phyloP scores from a whole-genome alignment of 2,329 filamentous ascomycete genomes.

The Diaporthe australafricana region DNA sequence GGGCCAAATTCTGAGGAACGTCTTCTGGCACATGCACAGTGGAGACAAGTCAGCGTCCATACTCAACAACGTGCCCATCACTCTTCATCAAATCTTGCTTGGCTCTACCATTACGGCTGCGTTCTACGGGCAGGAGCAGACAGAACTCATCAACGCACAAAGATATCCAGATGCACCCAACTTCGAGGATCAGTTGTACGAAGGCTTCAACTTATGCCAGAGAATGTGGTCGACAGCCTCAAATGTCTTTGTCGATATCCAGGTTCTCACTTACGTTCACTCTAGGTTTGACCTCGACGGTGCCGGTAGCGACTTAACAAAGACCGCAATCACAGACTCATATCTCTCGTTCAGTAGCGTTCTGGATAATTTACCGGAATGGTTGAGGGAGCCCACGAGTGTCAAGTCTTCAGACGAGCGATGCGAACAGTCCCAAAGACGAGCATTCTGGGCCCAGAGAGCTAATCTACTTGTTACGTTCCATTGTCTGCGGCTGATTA shows the following conservation, averaged over 20 bases:
- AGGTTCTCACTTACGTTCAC: background rate
- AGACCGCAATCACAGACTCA: conserved; percentile 6
- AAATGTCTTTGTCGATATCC: background rate
- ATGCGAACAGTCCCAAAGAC: background rate
- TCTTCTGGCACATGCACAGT: conserved; percentile 4
- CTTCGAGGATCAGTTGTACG: background rate
- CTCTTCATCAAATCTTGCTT: background rate
- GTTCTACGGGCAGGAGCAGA: background rate
- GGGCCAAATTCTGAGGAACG: conserved; percentile 4
- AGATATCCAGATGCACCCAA: conserved; percentile 2
- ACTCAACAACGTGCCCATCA: conserved; percentile 11
- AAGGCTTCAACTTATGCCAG: conserved; percentile 9
- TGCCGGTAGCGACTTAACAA: background rate
- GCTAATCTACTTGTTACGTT: background rate
- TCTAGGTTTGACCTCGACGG: background rate
- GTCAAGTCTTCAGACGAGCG: background rate
- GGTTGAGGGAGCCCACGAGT: background rate
- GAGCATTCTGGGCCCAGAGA: conserved; percentile 6
- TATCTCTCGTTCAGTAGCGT: conserved; percentile 8
- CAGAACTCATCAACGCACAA: background rate
- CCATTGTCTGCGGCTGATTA: background rate
- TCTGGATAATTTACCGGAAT: background rate
- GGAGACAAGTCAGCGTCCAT: conserved; percentile 18
- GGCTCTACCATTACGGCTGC: background rate
- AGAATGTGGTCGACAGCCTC: conserved; percentile 7